These are phyloP conservation scores for Linnemannia elongata DNA, from an alignment of 192 early-diverging fungal genomes.

Conservation along the genomic window DNA sequence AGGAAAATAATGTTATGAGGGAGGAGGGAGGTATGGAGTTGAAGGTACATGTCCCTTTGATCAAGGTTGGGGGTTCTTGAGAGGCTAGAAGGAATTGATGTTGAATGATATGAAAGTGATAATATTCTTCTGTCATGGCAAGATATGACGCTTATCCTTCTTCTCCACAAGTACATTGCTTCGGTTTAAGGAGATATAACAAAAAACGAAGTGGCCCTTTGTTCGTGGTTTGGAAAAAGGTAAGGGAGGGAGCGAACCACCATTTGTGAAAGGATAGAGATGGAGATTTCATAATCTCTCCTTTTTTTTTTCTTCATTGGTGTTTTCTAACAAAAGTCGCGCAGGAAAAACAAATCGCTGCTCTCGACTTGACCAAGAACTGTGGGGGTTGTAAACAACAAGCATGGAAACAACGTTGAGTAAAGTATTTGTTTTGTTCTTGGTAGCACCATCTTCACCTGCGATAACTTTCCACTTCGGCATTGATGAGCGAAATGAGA, in stretches of 20 bases:
- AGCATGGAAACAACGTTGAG: background rate
- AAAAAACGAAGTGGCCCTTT: background rate
- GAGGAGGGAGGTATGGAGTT: background rate
- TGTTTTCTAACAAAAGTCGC: background rate
- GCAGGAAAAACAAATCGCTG: background rate
- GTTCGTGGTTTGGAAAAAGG: background rate
- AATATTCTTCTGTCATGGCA: background rate
- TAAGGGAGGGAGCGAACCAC: background rate
- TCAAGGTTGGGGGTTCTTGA: background rate
- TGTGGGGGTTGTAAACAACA: background rate
- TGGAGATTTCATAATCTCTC: background rate
- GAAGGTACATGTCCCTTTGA: slow-evolving; percentile 4
- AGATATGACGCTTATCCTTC: background rate
- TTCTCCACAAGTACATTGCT: background rate
- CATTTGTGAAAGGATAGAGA: background rate
- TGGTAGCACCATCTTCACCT: background rate
- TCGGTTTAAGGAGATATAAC: background rate
- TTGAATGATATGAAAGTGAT: slow-evolving; percentile 3
- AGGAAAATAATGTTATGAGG: background rate
- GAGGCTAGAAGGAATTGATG: background rate
- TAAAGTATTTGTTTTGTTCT: background rate
- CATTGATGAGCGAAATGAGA: background rate
- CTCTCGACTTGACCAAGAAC: background rate
- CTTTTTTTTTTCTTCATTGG: background rate
- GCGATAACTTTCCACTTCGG: background rate